These are phyloP conservation scores for Citrullus colocynthis DNA, from an alignment of 306 rosid species.

Conservation along the genomic window DNA sequence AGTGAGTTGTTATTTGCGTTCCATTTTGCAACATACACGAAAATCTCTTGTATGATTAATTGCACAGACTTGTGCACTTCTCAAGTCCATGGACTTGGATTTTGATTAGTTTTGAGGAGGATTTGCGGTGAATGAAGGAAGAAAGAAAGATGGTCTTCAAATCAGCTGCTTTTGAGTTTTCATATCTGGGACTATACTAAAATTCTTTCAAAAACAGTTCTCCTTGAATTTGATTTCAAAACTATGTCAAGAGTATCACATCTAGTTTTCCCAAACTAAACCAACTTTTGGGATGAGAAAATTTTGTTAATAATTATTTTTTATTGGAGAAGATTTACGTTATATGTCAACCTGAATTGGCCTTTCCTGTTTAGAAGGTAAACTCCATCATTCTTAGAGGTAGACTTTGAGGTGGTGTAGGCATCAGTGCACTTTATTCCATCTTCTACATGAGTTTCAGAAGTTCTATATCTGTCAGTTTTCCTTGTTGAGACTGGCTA, in stretches of 20 bases:
- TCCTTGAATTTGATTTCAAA: not conserved
- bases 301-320: not conserved
- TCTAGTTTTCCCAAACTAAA: not conserved
- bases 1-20: not conserved
- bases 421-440: not conserved
- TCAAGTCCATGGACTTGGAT: not conserved
- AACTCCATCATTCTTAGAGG: not conserved
- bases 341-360: not conserved
- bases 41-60: not conserved
- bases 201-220: not conserved
- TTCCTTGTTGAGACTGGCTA: not conserved
- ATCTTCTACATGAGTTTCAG: not conserved
- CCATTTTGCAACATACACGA: not conserved
- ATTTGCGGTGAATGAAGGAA: not conserved
- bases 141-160: not conserved
- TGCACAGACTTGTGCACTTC: not conserved
- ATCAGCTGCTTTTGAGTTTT: not conserved
- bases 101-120: not conserved
- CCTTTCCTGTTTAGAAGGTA: not conserved
- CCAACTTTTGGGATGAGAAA: not conserved
- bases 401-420: not conserved
- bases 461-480: not conserved
- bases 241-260: not conserved
- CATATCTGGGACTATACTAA: not conserved
- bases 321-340: not conserved